Evolutionary conservation across 495 filamentous ascomycete species (phyloP), one percentile per base, ranked within the genome.

Genomic region (Xylaria longipes): DNA sequence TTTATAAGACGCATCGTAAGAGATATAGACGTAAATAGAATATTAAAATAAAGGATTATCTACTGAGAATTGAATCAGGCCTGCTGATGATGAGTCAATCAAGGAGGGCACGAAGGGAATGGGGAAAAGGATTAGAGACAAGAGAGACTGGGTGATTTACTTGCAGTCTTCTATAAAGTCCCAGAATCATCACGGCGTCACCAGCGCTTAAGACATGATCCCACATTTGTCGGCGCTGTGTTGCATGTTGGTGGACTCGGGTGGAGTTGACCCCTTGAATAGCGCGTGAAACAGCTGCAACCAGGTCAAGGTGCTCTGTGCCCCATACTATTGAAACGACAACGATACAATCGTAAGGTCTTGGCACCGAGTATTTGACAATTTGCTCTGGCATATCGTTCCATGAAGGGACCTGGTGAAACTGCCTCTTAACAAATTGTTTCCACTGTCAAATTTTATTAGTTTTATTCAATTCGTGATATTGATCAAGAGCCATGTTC

Each of bases 1-100:
- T 68, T 73, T 48, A 76, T 75, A 72, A 73, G 78, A 71, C 62
- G 75, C 73, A 80, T 76, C 31, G 22, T 48, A 20, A 67, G 27
- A 17, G 35, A n/a, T 43, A 56, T 39, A 41, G 66, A 77, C 3
- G 52, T 70, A 60, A 52, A 68, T 70, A 72, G 63, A 73, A 46
- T 58, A 31, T 66, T 15, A 41, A 43, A 62, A 71, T 45, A 56
- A 56, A 22, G 15, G 61, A 74, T 50, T 43, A 71, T 60, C 39
- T 65, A 69, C 68, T 56, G 67, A 67, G 71, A 75, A 75, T 31
- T 43, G 64, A 71, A 75, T 64, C 73, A 75, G 73, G 31, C 73
- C 73, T 63, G 73, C 73, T 75, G 73, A 73, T 35, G 35, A 54
- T 43, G 65, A 29, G 29, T 27, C 20, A 67, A 67, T 31, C 22